Conservation (phyloP, 2,329 filamentous ascomycete genomes). For the Alternaria tenuissima region DNA sequence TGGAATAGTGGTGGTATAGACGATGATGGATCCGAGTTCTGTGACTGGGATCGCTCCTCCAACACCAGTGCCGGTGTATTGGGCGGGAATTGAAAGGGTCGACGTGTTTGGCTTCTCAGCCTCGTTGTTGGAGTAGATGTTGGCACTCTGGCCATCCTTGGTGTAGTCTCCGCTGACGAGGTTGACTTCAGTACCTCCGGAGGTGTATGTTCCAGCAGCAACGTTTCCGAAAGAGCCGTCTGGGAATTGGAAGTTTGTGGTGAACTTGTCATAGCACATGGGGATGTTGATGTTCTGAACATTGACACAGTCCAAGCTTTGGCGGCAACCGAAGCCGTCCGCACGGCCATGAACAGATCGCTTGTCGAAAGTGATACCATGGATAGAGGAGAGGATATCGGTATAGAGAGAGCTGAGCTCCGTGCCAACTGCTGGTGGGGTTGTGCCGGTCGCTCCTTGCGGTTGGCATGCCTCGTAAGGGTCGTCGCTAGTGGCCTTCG, state of each 20-base stretch:
- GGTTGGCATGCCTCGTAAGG: conserved; percentile 49
- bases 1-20: conserved; percentile 45
- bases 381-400: conserved; percentile 47
- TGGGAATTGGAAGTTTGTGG: conserved; percentile 59
- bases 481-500: conserved; percentile 36
- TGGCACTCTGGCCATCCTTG: conserved; percentile 50
- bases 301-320: conserved; percentile 54
- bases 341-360: conserved; percentile 32
- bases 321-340: conserved; percentile 46
- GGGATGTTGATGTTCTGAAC: conserved; percentile 53
- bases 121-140: conserved; percentile 54
- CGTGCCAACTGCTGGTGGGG: conserved; percentile 43
- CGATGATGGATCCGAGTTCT: conserved; percentile 52
- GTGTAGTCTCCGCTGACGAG: conserved; percentile 57
- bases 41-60: conserved; percentile 57
- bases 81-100: conserved; percentile 55
- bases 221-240: conserved; percentile 59
- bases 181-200: conserved; percentile 52
- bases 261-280: conserved; percentile 63
- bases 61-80: conserved; percentile 57
- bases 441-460: conserved; percentile 42
- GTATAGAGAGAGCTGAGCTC: conserved; percentile 48
- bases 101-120: conserved; percentile 55
- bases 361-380: conserved; percentile 43
- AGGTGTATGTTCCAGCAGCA: conserved; percentile 55